Evolutionary conservation across 805 yeast species (phyloP), one percentile per base, ranked within the genome.

Genomic region (Candida nitratophila): DNA sequence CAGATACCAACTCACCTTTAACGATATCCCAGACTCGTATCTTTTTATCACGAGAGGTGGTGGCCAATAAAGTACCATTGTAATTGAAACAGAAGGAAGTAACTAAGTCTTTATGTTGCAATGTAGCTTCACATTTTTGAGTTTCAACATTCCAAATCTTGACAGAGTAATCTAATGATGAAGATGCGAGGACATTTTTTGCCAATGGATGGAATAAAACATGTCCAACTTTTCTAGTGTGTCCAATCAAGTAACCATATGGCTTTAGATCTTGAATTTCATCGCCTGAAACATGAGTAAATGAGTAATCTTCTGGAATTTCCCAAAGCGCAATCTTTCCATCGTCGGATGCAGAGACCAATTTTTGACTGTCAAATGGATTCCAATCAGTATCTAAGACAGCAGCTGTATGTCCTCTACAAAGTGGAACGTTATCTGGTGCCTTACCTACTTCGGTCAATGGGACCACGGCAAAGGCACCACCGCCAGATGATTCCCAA

Each of bases 401-500:
- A 9, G 95, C 83, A 24, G 96, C 96, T 29, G 90, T 85, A 63
- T 91, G 99, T 15, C 99, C 99, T 56, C 96, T 79, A 65, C 91
- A 93, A 52, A 93, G 73, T 2, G 99, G 93, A 40, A 89, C 90
- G 48, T 83, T 79, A 54, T 93, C 99, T 4, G 96, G 97, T 8
- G 90, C 81, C 60, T 90, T 93, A 10, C 99, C 98, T 17, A 79
- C 82, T 63, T 91, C 96, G 9, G 63, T 61, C 22, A 87, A 69
- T 2, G 99, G 99, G 47, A 93, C 80, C 12, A 95, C 86, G 1
- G 96, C 96, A 70, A 93, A 90, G 0, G 98, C 95, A 43, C 99
- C 99, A 50, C 98, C 98, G 35, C 98, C 98, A 11, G 95, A 83
- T 29, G 96, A 74, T 47, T 86, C 88, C 96, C 96, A 89, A 62